phyloP scores from a whole-genome alignment of 371 early-diverging fungal genomes.

The Umbelopsis sp. region DNA sequence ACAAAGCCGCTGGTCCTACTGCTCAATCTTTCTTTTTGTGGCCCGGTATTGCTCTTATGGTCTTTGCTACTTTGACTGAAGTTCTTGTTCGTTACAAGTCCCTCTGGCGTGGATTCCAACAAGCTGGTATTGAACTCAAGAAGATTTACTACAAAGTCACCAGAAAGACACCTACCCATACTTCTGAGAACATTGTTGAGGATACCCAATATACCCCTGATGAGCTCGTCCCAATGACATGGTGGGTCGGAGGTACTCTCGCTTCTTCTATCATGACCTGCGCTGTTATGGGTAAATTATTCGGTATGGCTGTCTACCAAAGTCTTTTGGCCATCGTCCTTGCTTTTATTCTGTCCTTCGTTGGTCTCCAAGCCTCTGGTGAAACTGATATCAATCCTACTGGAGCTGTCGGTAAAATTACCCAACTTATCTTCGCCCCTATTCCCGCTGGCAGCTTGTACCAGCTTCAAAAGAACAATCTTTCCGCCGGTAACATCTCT shows the following conservation, averaged over 20 bases:
- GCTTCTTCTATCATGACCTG: conserved; percentile 63
- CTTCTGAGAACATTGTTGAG: conserved; percentile 21
- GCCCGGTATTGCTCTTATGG: conserved; percentile 81
- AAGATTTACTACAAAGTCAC: conserved; percentile 31
- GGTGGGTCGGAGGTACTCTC: conserved; percentile 64
- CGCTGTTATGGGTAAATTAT: conserved; percentile 61
- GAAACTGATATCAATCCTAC: conserved; percentile 73
- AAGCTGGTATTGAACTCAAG: conserved; percentile 18
- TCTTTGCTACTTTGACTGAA: conserved; percentile 68
- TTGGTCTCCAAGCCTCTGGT: conserved; percentile 71
- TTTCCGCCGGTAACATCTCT: conserved; percentile 66
- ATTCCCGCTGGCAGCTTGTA: conserved; percentile 49
- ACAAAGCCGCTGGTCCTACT: conserved; percentile 36
- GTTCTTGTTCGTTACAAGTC: conserved; percentile 58
- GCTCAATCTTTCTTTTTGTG: conserved; percentile 64
- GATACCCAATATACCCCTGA: conserved; percentile 50
- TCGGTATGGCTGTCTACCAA: conserved; percentile 60
- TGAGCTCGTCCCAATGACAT: conserved; percentile 63
- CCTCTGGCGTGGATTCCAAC: conserved; percentile 58
- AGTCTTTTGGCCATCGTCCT: conserved; percentile 63
- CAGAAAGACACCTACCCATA: conserved; percentile 21
- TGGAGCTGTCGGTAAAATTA: conserved; percentile 64
- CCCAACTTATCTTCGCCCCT: conserved; percentile 63
- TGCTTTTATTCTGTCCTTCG: conserved; percentile 71
- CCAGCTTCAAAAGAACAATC: conserved; percentile 54